Conservation (phyloP, 1,139 yeast species). For the Torulaspora pretoriensis region DNA sequence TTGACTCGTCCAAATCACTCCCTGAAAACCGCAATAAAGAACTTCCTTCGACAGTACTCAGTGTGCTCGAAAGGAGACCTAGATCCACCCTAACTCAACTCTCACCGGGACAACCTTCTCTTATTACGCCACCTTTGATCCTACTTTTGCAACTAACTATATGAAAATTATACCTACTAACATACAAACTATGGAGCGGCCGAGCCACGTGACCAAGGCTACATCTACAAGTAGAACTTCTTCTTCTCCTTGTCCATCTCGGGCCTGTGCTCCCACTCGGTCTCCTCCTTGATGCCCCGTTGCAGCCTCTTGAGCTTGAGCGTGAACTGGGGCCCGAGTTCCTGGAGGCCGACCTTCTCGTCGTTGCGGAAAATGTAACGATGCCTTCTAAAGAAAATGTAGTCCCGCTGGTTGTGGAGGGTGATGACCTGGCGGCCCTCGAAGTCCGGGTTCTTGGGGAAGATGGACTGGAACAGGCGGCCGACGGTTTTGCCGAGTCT, state of each 20-base stretch:
- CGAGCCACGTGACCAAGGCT: neutral
- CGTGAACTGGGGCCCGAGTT: conserved; percentile 94
- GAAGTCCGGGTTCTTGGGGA: conserved; percentile 89
- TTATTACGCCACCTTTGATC: neutral
- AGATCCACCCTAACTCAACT: neutral
- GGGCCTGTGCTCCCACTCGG: conserved; percentile 94
- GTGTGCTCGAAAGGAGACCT: neutral
- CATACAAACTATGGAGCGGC: neutral
- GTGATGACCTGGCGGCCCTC: conserved; percentile 95
- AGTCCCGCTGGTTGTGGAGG: conserved; percentile 92
- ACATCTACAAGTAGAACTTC: conserved; percentile 71
- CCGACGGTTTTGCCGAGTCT: conserved; percentile 92
- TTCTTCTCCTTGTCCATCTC: conserved; percentile 96
- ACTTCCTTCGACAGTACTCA: neutral
- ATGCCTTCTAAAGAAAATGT: conserved; percentile 90
- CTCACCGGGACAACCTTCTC: neutral
- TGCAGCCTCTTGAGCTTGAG: conserved; percentile 82
- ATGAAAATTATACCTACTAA: neutral
- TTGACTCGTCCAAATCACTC: neutral
- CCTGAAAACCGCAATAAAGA: neutral
- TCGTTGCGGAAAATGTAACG: conserved; percentile 85
- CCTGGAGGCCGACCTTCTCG: conserved; percentile 90
- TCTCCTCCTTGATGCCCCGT: conserved; percentile 84
- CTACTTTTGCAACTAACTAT: neutral
- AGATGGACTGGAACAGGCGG: conserved; percentile 80